Conservation (phyloP, 352 stramenopile genomes). For the Elongisporangium senticosum region DNA sequence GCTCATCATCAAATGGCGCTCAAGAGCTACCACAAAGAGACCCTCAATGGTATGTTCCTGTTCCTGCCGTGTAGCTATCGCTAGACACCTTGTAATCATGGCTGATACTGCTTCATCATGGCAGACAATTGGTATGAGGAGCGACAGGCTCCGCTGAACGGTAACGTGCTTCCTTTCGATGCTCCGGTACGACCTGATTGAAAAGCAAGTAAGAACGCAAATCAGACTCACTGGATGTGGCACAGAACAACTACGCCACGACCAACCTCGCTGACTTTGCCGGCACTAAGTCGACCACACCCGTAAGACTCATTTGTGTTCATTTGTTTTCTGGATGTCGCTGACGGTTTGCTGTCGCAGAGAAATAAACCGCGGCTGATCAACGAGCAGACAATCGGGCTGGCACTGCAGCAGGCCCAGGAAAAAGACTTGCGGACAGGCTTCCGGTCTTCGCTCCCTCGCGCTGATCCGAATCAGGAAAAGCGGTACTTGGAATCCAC, state of each 20-base stretch:
- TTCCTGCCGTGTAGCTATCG: not conserved
- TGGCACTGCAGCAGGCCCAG: slow-evolving; percentile 45
- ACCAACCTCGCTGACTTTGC: slow-evolving; percentile 46
- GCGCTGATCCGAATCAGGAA: slow-evolving; percentile 45
- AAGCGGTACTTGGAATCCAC: slow-evolving; percentile 55
- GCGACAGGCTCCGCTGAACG: slow-evolving; percentile 46
- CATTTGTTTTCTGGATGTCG: not conserved
- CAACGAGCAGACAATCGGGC: slow-evolving; percentile 48
- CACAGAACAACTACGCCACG: slow-evolving; percentile 63
- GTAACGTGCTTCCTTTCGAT: slow-evolving; percentile 52
- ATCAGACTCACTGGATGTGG: not conserved
- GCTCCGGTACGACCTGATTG: slow-evolving; percentile 29
- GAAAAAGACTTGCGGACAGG: slow-evolving; percentile 24
- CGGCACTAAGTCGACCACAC: slow-evolving; percentile 21
- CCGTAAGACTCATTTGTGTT: slow-evolving; percentile 16
- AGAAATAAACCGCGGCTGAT: slow-evolving; percentile 44
- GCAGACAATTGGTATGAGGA: slow-evolving; percentile 86
- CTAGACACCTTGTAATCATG: not conserved
- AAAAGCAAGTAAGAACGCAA: not conserved
- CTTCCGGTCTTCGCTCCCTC: slow-evolving; percentile 52
- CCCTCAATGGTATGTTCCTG: slow-evolving; percentile 44
- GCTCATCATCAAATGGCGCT: slow-evolving; percentile 41
- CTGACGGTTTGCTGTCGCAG: slow-evolving; percentile 12
- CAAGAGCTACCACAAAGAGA: slow-evolving; percentile 79
- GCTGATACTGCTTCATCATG: not conserved